A percentile compares a stretch with the other conserved stretches of the same genome.
Evolutionary conservation across 768 basidiomycete species (phyloP).

Genomic region (Boletus patriciae): DNA sequence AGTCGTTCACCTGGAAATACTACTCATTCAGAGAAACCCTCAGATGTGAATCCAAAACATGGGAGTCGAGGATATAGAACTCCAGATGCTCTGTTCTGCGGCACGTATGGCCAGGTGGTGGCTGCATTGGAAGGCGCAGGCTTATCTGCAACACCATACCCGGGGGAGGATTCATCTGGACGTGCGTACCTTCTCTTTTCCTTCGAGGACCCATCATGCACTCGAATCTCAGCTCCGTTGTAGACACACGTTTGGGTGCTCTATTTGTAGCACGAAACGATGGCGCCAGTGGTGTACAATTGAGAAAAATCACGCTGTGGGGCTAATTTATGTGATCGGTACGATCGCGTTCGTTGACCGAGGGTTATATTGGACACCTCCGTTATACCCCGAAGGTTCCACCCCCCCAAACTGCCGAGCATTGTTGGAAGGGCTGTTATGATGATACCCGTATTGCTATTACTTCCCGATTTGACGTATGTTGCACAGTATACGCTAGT

Average conservation of each 20-base stretch:
- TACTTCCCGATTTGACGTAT: background rate
- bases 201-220: background rate
- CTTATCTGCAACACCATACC: slow-evolving; percentile 35
- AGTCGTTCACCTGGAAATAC: slow-evolving; percentile 29
- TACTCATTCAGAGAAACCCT: background rate
- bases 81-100: slow-evolving; percentile 38
- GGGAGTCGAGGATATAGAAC: slow-evolving; percentile 14
- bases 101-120: slow-evolving; percentile 46
- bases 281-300: slow-evolving; percentile 33
- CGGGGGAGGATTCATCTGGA: slow-evolving; percentile 29
- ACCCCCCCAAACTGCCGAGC: background rate
- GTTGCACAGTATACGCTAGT: background rate
- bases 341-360: background rate
- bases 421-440: background rate
- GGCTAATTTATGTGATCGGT: slow-evolving; percentile 26
- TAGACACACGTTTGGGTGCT: slow-evolving; percentile 43
- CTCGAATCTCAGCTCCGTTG: background rate
- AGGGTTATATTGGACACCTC: background rate
- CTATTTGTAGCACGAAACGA: slow-evolving; percentile 39
- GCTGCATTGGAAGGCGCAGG: slow-evolving; percentile 40
- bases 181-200: slow-evolving; percentile 26
- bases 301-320: slow-evolving; percentile 43
- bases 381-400: background rate
- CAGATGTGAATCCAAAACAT: background rate
- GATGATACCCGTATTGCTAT: background rate